Percentiles rank a stretch among this genome's conserved stretches.
Conservation (phyloP, 2,329 filamentous ascomycete species). For the Penicillium rolfsii region DNA sequence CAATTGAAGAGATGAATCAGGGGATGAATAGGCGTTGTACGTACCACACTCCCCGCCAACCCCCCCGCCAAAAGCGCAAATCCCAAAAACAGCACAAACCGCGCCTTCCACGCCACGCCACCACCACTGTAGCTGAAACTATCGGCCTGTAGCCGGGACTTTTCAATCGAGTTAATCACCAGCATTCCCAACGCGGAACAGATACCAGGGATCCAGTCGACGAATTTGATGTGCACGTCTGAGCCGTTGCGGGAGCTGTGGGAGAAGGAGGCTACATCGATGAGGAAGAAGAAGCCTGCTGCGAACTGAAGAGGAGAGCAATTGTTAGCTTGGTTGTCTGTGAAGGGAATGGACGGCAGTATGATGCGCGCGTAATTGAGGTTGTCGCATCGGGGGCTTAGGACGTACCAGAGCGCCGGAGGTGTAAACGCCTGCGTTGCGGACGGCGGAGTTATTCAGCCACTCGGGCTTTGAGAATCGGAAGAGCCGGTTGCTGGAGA, state of each 20-base stretch:
- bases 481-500: conserved; percentile 62
- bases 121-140: conserved; percentile 67
- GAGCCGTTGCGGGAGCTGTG: conserved; percentile 65
- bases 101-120: conserved; percentile 71
- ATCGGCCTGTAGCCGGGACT: conserved; percentile 65
- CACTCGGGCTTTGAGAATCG: conserved; percentile 69
- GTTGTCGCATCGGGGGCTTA: background rate
- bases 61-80: conserved; percentile 71
- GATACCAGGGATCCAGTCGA: conserved; percentile 73
- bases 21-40: conserved; percentile 26
- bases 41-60: conserved; percentile 65
- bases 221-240: conserved; percentile 67
- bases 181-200: conserved; percentile 71
- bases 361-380: too few species aligned
- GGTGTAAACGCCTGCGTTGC: conserved; percentile 67
- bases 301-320: conserved; percentile 58
- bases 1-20: too few species aligned
- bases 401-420: conserved; percentile 65
- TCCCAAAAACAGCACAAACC: conserved; percentile 69
- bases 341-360: background rate
- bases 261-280: conserved; percentile 68
- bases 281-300: conserved; percentile 69
- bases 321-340: background rate
- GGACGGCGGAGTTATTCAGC: conserved; percentile 66
- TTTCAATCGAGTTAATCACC: conserved; percentile 73